Evolutionary conservation across 2,329 filamentous ascomycete species (phyloP), one percentile per base, ranked within the genome.

Genomic region (Tricladium varicosporioides): DNA sequence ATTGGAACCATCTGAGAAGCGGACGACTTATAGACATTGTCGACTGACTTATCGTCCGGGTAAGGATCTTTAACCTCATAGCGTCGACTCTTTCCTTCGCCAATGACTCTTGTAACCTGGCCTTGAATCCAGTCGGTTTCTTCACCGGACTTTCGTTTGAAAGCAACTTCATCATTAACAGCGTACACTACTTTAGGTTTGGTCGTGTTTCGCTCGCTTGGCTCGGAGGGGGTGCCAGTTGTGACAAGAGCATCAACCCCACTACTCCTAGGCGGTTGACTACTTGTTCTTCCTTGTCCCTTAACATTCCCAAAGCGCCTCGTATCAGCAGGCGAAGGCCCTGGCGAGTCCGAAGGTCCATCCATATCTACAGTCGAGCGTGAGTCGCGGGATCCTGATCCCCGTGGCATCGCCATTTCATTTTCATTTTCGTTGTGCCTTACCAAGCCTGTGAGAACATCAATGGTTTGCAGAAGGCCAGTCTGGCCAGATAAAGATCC

Each of bases 61-160:
- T 91, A 89, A 31, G 88, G 87, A 67, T 93, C 89, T 65, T 91
- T 84, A 19, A 92, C 89, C 70, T 88, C 87, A 74, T 92, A 92
- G 46, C 88, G 83, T 67, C 88, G 80, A 68, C 85, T 88, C 71
- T 91, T 92, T 53, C 87, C 88, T 59, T 92, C 88, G 13, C 88
- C 89, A 52, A 85, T 80, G 13, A 93, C 86, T 52, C 84, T 83
- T 59, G 88, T 87, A 51, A 93, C 90, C 58, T 88, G 87, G 51
- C 89, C 90, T 48, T 92, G 82, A 54, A 92, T 92, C 79, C 85
- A 89, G 63, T 88, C 86, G 2, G 73, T 76, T 68, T 70, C 82
- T 70, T 76, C 79, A 16, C 61, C 76, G 7, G 74, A 68, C 66
- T 85, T 86, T 1, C 84, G 81, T 64, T 83, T 84, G 73, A 87